Conservation (phyloP, 192 early-diverging fungal species). For the Backusella psychrophila region DNA sequence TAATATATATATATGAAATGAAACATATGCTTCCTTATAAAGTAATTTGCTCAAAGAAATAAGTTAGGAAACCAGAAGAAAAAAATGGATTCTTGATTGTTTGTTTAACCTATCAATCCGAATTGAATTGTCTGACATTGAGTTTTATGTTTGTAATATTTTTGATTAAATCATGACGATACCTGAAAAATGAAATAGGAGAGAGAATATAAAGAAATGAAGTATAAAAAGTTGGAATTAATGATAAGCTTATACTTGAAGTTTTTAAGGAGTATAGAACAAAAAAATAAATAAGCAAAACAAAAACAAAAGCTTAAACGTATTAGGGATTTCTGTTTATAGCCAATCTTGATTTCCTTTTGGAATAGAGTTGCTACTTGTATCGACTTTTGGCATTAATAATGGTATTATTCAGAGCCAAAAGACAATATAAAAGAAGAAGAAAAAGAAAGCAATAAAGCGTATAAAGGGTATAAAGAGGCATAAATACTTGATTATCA, state of each 20-base stretch:
- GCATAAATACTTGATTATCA: neutral
- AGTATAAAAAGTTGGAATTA: neutral
- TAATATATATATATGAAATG: neutral
- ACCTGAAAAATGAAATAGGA: neutral
- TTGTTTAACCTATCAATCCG: neutral
- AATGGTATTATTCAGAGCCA: neutral
- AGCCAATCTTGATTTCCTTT: no score
- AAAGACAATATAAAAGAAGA: neutral
- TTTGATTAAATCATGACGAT: neutral
- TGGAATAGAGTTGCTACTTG: no score
- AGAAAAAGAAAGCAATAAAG: no score
- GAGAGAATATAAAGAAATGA: neutral
- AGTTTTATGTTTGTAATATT: neutral
- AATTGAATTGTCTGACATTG: neutral
- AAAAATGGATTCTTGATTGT: neutral
- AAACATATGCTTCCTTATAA: neutral
- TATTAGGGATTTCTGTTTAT: neutral
- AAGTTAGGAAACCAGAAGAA: neutral
- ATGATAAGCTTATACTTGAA: neutral
- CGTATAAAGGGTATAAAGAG: neutral
- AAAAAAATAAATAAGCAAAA: no score
- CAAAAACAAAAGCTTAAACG: neutral
- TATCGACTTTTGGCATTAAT: neutral
- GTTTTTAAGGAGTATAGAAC: neutral
- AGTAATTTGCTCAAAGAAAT: neutral